Evolutionary conservation across 2,329 filamentous ascomycete species (phyloP), one percentile per base, ranked within the genome.

Genomic region (Pseudogymnoascus pannorum): DNA sequence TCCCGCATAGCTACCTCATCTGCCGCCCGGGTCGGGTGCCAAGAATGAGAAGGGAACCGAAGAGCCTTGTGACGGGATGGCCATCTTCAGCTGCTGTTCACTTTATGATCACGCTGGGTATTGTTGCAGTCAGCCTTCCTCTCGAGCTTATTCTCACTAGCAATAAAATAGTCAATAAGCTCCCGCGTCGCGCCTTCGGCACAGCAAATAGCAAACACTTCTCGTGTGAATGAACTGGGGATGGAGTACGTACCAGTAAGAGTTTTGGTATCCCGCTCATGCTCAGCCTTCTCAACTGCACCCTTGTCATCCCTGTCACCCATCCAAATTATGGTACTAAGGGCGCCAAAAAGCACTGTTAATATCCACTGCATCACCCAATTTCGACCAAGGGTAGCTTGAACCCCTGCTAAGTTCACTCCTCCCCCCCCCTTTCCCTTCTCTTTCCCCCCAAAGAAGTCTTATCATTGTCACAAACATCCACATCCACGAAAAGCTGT

Each of bases 381-480:
- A 18, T 54, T 54, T 54, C 44, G 44, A n/a, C 44, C 44, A 54
- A 54, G 44, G 44, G n/a, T 54, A 54, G 44, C 44, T 54, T 54
- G 44, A 14, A 54, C 44, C 44, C 44, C 16, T 54, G 44, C n/a
- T 2, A 11, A 18, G 1, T 54, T 18, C 14, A 7, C 9, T 29
- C 24, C 24, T 16, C 2, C 48, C 26, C 48, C n/a, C 48, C 48
- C 26, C 24, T 31, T 54, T 24, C 5, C 14, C 14, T 14, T 5
- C 5, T 6, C 8, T 31, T 20, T 11, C 31, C 12, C 24, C 24
- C 26, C 48, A 54, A 29, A 54, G 9, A 31, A 54, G 48, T 7
- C 5, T 24, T 18, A 54, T 54, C 26, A 54, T 54, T 31, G n/a
- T 31, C 48, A 31, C n/a, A 18, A 54, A 54, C 24, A 54, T 31